Conservation (phyloP, 2,329 filamentous ascomycete genomes). For the Penicillium sp. region DNA sequence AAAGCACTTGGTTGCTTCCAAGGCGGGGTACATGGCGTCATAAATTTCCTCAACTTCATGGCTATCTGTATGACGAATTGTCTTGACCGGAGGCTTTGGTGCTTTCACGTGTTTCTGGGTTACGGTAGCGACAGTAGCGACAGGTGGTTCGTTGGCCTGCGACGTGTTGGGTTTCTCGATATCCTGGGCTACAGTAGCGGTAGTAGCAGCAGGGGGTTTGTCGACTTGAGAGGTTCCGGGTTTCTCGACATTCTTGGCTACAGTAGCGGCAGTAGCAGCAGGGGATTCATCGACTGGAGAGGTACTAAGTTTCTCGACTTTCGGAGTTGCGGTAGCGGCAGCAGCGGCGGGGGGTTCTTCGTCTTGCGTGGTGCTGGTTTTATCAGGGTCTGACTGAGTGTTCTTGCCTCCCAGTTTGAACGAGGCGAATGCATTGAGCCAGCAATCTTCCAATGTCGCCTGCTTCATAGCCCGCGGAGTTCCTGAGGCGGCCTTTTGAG, state of each 20-base stretch:
- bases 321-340: background rate
- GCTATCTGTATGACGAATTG: background rate
- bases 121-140: background rate
- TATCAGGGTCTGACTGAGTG: background rate
- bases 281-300: too few relatives aligned
- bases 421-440: conserved; percentile 11
- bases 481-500: conserved; percentile 24
- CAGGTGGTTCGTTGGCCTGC: background rate
- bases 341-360: background rate
- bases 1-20: conserved; percentile 33
- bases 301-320: background rate
- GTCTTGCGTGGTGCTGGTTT: background rate
- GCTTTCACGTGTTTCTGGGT: background rate
- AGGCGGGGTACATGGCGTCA: conserved; percentile 23
- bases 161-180: background rate
- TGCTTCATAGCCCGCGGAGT: conserved; percentile 22
- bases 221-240: too few relatives aligned
- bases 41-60: conserved; percentile 24
- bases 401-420: background rate
- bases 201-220: too few relatives aligned
- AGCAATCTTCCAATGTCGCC: conserved; percentile 27
- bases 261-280: too few relatives aligned
- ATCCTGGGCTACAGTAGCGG: too few relatives aligned
- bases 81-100: conserved; percentile 3
- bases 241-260: too few relatives aligned